Evolutionary conservation across 805 yeast genomes (phyloP).

Genomic region (Dipodascus geniculatus): DNA sequence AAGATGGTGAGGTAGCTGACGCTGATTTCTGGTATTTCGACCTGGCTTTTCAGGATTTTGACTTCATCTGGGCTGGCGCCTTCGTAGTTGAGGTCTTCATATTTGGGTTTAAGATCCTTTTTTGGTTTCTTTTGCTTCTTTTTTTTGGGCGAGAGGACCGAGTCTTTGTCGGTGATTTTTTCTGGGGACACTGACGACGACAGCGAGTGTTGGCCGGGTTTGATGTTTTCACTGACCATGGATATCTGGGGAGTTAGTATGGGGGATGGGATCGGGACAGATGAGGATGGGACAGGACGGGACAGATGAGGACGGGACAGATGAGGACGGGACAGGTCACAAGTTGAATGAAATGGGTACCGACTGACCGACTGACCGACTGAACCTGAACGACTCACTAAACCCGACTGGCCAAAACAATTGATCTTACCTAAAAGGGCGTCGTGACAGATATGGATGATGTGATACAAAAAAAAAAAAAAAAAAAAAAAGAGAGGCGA

Average conservation of each 20-base stretch:
- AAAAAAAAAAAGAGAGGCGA: background rate
- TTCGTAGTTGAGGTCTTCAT: background rate
- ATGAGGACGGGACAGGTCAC: no score
- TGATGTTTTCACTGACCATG: background rate
- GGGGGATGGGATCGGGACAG: no score
- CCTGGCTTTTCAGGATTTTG: constrained; percentile 24
- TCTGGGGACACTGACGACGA: background rate
- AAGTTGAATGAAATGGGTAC: no score
- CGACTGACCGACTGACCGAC: no score
- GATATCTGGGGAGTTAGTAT: no score
- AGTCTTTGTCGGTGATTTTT: background rate
- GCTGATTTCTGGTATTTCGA: constrained; percentile 12
- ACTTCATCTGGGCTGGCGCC: constrained; percentile 18
- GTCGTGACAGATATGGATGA: background rate
- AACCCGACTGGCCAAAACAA: no score
- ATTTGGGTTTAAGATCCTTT: background rate
- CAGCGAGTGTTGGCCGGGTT: background rate
- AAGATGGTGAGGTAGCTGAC: constrained; percentile 23
- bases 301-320: no score
- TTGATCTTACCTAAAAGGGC: no score
- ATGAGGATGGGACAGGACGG: no score
- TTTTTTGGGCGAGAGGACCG: no score
- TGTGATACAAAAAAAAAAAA: no score
- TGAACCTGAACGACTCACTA: background rate
- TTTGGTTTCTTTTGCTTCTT: background rate